A percentile compares a stretch with the other conserved stretches of the same genome.
Evolutionary conservation across 805 yeast genomes (phyloP).

Genomic region (Ogataea dorogensis): DNA sequence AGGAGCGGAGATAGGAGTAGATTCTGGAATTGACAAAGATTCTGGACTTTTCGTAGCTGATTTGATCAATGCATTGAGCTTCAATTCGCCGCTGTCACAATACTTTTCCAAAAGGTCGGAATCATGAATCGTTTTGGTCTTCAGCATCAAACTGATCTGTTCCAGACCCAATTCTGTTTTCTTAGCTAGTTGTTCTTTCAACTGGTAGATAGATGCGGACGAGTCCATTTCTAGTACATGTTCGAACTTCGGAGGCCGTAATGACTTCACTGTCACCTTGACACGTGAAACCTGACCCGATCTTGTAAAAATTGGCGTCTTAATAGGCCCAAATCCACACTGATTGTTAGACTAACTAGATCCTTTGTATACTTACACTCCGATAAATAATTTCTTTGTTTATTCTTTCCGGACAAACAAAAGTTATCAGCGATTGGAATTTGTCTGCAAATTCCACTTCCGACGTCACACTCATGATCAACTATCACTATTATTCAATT

Average conservation of each 20-base stretch:
- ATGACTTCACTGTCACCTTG: slow-evolving; percentile 54
- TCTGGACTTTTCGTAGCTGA: slow-evolving; percentile 8
- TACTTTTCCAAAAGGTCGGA: slow-evolving; percentile 31
- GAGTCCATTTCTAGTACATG: slow-evolving; percentile 20
- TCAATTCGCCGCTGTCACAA: slow-evolving; percentile 24
- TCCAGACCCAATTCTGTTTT: slow-evolving; percentile 28
- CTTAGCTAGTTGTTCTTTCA: slow-evolving; percentile 39
- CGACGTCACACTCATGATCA: slow-evolving; percentile 35
- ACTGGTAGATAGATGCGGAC: slow-evolving; percentile 32
- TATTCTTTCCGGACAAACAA: slow-evolving; percentile 37
- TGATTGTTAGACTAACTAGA: slow-evolving; percentile 2
- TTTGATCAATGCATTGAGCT: slow-evolving; percentile 38
- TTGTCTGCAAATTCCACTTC: slow-evolving; percentile 49
- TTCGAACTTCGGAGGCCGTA: slow-evolving; percentile 69
- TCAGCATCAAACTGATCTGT: slow-evolving; percentile 46
- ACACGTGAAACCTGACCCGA: slow-evolving; percentile 28
- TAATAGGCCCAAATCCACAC: slow-evolving; percentile 9
- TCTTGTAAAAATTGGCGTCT: slow-evolving; percentile 33
- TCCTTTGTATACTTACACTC: slow-evolving; percentile 11
- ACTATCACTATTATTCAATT: slow-evolving; percentile 58
- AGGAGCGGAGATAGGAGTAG: slow-evolving; percentile 1
- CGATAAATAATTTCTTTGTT: slow-evolving; percentile 13
- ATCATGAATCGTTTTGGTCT: slow-evolving; percentile 52
- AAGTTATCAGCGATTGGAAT: slow-evolving; percentile 46
- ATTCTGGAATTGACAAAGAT: background rate